Conservation (phyloP, 2,329 filamentous ascomycete genomes). For the Talaromyces albobiverticillius region DNA sequence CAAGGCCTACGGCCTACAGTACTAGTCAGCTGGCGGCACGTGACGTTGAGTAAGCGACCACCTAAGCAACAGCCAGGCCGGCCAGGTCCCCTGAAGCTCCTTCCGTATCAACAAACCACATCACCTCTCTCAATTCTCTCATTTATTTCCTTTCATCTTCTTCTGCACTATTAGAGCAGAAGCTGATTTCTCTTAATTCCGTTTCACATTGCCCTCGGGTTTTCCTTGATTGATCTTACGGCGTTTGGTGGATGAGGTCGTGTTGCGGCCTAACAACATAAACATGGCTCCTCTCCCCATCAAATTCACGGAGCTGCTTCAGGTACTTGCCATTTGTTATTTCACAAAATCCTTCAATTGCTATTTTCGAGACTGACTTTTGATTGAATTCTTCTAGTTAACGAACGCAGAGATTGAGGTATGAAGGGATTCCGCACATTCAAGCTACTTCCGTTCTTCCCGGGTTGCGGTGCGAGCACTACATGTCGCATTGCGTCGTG, state of each 20-base stretch:
- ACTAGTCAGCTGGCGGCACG: too few relatives aligned
- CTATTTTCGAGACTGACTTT: conserved; percentile 29
- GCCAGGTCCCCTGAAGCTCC: conserved; percentile 18
- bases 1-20: too few relatives aligned
- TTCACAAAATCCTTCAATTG: conserved; percentile 29
- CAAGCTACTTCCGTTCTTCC: conserved; percentile 17
- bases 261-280: conserved; percentile 39
- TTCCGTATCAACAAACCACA: conserved; percentile 14
- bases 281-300: conserved; percentile 71
- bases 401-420: conserved; percentile 54
- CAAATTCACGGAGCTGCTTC: conserved; percentile 88
- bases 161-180: conserved; percentile 5
- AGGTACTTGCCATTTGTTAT: conserved; percentile 57
- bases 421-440: conserved; percentile 31
- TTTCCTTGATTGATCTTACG: conserved; percentile 17
- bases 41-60: conserved; percentile 17
- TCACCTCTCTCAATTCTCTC: conserved; percentile 10
- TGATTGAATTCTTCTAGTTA: conserved; percentile 38
- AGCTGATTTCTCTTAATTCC: conserved; percentile 8
- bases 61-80: conserved; percentile 14
- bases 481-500: conserved; percentile 2
- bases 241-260: conserved; percentile 43
- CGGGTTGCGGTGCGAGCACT: conserved; percentile 4
- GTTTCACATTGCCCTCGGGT: conserved; percentile 1
- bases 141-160: conserved; percentile 10